Evolutionary conservation across 805 yeast genomes (phyloP).

Genomic region (Lachancea mirantina): DNA sequence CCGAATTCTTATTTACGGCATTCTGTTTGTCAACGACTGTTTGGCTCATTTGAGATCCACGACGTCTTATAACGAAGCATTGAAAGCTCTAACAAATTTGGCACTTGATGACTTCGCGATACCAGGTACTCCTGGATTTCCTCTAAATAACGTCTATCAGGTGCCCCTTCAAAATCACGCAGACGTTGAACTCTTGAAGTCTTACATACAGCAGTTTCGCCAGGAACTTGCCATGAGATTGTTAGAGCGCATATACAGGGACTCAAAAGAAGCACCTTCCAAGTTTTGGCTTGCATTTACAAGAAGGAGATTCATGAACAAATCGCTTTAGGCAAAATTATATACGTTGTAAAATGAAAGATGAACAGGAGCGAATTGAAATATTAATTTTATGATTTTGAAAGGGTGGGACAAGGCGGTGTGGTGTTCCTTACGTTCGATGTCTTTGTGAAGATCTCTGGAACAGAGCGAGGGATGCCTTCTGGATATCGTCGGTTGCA

Average conservation of each 20-base stretch:
- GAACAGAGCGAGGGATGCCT: slow-evolving; percentile 59
- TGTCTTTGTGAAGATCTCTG: slow-evolving; percentile 31
- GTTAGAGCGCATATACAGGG: slow-evolving; percentile 62
- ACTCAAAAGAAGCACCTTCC: slow-evolving; percentile 56
- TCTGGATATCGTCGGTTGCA: slow-evolving; percentile 64
- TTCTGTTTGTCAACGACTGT: slow-evolving; percentile 81
- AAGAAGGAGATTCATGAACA: slow-evolving; percentile 92
- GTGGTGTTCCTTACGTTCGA: neutral
- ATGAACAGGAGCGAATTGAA: neutral
- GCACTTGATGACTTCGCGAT: slow-evolving; percentile 82
- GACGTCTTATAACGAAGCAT: slow-evolving; percentile 51
- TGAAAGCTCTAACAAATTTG: slow-evolving; percentile 66
- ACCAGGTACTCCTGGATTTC: slow-evolving; percentile 95
- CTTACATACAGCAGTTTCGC: slow-evolving; percentile 85
- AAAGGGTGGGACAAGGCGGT: neutral
- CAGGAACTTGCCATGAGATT: slow-evolving; percentile 85
- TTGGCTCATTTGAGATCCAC: slow-evolving; percentile 50
- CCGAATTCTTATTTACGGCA: slow-evolving; percentile 88
- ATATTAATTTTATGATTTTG: too few species aligned
- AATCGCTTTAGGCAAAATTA: slow-evolving; percentile 36
- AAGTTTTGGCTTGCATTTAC: slow-evolving; percentile 96
- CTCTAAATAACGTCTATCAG: slow-evolving; percentile 68
- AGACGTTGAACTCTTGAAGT: slow-evolving; percentile 72
- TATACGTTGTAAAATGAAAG: neutral
- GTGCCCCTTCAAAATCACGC: slow-evolving; percentile 63